A percentile compares a stretch with the other conserved stretches of the same genome.
These are phyloP conservation scores for Canavalia ensiformis DNA, from an alignment of 306 rosid species.

Conservation along the genomic window DNA sequence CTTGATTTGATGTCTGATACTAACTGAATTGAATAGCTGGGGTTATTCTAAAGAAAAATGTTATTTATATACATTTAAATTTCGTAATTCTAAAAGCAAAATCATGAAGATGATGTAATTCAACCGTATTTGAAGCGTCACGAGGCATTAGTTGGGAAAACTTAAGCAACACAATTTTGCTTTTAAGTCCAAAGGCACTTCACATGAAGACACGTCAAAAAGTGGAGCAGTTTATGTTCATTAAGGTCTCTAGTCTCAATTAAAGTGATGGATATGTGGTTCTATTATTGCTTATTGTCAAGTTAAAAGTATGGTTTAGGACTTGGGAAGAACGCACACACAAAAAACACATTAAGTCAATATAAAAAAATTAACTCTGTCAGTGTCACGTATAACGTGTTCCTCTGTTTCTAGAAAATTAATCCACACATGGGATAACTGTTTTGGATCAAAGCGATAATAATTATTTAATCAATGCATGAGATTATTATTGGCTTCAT, in stretches of 20 bases:
- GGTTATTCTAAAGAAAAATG: neutral
- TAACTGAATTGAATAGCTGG: neutral
- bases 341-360: conserved; percentile 16
- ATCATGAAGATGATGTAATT: neutral
- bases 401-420: neutral
- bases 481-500: conserved; percentile 6
- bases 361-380: neutral
- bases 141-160: neutral
- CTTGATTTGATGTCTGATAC: neutral
- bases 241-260: conserved; percentile 11
- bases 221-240: neutral
- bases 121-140: neutral
- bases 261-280: neutral
- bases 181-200: neutral
- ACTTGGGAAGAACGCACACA: neutral
- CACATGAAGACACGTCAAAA: neutral
- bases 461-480: neutral
- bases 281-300: conserved; percentile 17
- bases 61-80: too few relatives aligned
- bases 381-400: neutral
- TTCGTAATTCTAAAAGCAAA: neutral
- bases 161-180: neutral
- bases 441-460: neutral
- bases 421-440: neutral
- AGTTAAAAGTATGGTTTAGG: conserved; percentile 27